Evolutionary conservation across 192 early-diverging fungal species (phyloP), one percentile per base, ranked within the genome.

Genomic region (Entophlyctis luteolus): DNA sequence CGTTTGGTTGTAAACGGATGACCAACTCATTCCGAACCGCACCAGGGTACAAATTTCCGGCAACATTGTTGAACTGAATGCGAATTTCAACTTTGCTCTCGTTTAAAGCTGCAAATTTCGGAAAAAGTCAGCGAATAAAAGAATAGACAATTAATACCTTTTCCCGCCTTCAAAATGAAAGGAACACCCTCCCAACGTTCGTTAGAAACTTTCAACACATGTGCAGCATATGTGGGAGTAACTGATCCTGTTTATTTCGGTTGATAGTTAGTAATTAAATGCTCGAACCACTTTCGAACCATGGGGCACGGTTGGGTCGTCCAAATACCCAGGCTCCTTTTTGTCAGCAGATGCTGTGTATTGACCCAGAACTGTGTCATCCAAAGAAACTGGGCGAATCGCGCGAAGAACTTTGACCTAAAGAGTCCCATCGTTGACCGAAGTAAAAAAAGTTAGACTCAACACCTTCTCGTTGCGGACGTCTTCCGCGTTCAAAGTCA

Each of bases 141-240:
- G 5, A 36, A 8, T 6, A 36, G 6, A 58, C n/a, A 25, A 45
- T n/a, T 4, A 59, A 47, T 46, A 74, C 85, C 87, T 70, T 84
- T 84, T 29, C 83, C 83, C 50, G 74, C 75, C 69, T 84, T 84
- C 38, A 84, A 69, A 54, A 93, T 92, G 71, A 93, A 93, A 18
- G 91, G 91, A 32, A 93, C 91, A 55, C 88, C 90, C 62, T 91
- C 86, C 96, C 96, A 98, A 46, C 96, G 91, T 54, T 94, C 93
- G 80, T 94, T 96, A 69, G 95, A 84, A 60, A 98, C 91, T 59
- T 87, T 85, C 72, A 95, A 85, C 6, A 91, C 90, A 32, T 86
- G 83, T 6, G 90, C 90, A 4, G 96, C 96, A 72, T 87, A 98
- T 1, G 96, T 98, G 27, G 96, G 91, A 18, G 91, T 92, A 42